phyloP scores from a whole-genome alignment of 2,329 filamentous ascomycete genomes.

The Beauveria bassiana region DNA sequence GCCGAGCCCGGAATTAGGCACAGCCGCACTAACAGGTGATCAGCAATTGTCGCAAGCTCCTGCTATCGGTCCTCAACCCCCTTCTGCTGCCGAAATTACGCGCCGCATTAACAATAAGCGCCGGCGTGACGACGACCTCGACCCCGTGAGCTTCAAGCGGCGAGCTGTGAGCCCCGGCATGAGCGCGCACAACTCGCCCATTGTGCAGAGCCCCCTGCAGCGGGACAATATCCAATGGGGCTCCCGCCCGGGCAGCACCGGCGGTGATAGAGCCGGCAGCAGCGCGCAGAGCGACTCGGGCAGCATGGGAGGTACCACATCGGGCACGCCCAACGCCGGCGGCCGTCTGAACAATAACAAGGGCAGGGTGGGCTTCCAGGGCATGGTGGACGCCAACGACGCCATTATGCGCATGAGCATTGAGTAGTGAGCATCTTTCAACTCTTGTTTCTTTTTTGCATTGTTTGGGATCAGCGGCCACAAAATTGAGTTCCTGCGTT shows the following conservation, averaged over 20 bases:
- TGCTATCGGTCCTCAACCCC: slow-evolving; percentile 34
- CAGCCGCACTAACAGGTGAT: slow-evolving; percentile 14
- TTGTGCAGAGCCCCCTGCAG: slow-evolving; percentile 77
- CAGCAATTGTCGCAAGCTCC: slow-evolving; percentile 21
- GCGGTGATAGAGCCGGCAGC: slow-evolving; percentile 43
- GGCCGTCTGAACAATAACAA: slow-evolving; percentile 43
- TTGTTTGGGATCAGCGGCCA: not conserved
- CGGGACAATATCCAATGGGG: slow-evolving; percentile 65
- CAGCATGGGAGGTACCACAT: slow-evolving; percentile 28
- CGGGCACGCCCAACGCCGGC: slow-evolving; percentile 18
- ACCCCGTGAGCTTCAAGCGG: slow-evolving; percentile 80
- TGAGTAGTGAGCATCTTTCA: slow-evolving; percentile 45
- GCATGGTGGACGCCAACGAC: slow-evolving; percentile 94
- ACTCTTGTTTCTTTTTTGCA: not conserved
- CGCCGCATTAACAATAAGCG: slow-evolving; percentile 74
- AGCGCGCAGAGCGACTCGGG: slow-evolving; percentile 45
- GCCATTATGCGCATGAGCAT: slow-evolving; percentile 97
- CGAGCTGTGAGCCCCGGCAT: slow-evolving; percentile 86
- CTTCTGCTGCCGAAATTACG: slow-evolving; percentile 66
- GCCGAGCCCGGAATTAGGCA: not conserved
- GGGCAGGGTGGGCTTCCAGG: slow-evolving; percentile 71
- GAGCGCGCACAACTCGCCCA: slow-evolving; percentile 82
- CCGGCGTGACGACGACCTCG: slow-evolving; percentile 85
- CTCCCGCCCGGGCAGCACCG: slow-evolving; percentile 58
- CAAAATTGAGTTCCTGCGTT: not conserved